Base-by-base conservation (phyloP, 2,329 filamentous ascomycete species). In the Nakataea oryzae region DNA sequence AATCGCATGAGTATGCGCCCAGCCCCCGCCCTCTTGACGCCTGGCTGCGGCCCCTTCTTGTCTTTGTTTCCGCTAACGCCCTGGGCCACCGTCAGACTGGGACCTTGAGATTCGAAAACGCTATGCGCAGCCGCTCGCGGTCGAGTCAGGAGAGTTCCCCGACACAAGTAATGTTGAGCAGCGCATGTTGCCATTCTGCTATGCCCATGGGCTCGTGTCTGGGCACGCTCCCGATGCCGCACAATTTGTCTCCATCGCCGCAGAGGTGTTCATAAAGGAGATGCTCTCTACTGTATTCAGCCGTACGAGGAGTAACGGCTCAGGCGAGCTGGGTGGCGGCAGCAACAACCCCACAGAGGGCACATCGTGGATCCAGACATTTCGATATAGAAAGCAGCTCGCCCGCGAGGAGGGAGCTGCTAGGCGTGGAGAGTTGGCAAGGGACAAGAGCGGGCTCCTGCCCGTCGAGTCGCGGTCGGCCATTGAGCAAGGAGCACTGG, bases 381-480 rank as follows among this genome's bases (percentile, higher is more conserved):
- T 87, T 67, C 87, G 85, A 63, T 97, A 93, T 74, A 86, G 85
- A 65, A 81, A 83, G 63, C 89, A 91, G 71, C 79, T 96, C 13
- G 84, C 86, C 62, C 79, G 80, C 58, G 93, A 97, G 72, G 92
- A 96, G 71, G 82, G 88, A 56, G 83, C 85, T 0, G 86, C 84
- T 29, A 81, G 86, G 54, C 81, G 85, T n/a, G 91, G 92, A 5
- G 89, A 93, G 67, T 73, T 96, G 1, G 78, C 83, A 24, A 82
- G 90, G 66, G 90, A 92, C 63, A 87, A 89, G 64, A 87, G 84
- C 58, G 92, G 92, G 1, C 75, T 96, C 30, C 76, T 97, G 7
- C 93, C 93, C 0, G 78, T 92, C 47, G 92, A 97, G 73, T 85
- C 89, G 3, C 91, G 89, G 70, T 87, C 88, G 61, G 87, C 89